Base-by-base conservation (phyloP, 1,284 basidiomycete genomes). In the Rhodotorula sp. region DNA sequence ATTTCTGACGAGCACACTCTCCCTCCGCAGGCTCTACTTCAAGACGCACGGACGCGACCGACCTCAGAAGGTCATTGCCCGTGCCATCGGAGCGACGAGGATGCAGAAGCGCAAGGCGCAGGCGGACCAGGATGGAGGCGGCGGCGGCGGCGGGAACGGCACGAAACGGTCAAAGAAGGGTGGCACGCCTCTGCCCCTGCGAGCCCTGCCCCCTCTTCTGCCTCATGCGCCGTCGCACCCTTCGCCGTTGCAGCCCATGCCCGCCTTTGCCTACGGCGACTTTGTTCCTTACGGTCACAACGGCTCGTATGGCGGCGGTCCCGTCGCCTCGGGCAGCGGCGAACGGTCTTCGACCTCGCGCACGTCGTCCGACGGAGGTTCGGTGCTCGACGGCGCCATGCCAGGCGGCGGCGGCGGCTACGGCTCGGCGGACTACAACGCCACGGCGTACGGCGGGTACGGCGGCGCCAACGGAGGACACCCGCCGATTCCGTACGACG, bases 31-130 rank as follows among this genome's bases (percentile, higher is more conserved):
- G 23, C 69, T 74, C 7, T 74, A 71, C 69, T 69, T 67, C 69
- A 70, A 71, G 49, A 61, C 69, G 6, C 72, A 71, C 64, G 72
- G 72, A 0, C 67, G 66, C 34, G 69, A 74, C 54, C 72, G 72
- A 8, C 72, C 72, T 39, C 52, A 47, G 21, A 62, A 64, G 23
- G 69, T 74, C 39, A 67, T 71, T 43, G 64, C 49, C 3, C 66
- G 69, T n/a, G 67, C 52, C 5, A 74, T 70, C 67, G 72, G 69
- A 15, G 63, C 67, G 15, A 60, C 64, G 12, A 69, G 72, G 16
- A 62, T 71, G 46, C 63, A 62, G 26, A 74, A 74, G 62, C 69
- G 72, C 47, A 68, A 70, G 47, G 60, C 63, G 18, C 63, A 68
- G 58, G 59, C 65, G 3, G 58, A 54, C 12, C 51, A 51, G 15